phyloP scores from a whole-genome alignment of 1,139 yeast genomes.

The Zygoascus sp. region DNA sequence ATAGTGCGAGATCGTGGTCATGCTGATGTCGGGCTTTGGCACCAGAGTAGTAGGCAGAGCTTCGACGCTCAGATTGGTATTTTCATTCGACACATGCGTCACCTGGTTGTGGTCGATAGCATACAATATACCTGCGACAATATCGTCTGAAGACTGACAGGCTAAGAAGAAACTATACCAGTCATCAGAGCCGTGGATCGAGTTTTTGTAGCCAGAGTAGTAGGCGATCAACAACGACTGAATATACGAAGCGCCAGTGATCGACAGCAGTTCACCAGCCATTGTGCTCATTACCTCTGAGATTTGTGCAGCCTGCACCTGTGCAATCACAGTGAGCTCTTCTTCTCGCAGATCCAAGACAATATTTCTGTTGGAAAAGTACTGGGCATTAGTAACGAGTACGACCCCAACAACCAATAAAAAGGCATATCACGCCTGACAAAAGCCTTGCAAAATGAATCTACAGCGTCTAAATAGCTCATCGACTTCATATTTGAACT shows the following conservation, averaged over 20 bases:
- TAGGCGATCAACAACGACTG: constrained; percentile 28
- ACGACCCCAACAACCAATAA: background rate
- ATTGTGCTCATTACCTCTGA: constrained; percentile 59
- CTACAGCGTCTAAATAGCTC: background rate
- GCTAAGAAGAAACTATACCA: constrained; percentile 22
- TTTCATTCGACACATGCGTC: background rate
- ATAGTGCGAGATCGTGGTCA: constrained; percentile 13
- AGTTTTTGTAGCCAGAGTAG: constrained; percentile 25
- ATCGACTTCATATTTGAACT: background rate
- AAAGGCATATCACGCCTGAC: too few species aligned
- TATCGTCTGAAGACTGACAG: constrained; percentile 27
- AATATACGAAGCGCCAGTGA: constrained; percentile 29
- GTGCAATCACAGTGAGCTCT: constrained; percentile 71
- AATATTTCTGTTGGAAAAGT: constrained; percentile 56
- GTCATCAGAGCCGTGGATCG: constrained; percentile 14
- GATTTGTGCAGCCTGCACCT: constrained; percentile 74
- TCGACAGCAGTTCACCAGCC: constrained; percentile 51
- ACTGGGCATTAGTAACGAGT: constrained; percentile 15
- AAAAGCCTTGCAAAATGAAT: background rate
- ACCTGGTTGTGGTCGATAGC: constrained; percentile 15
- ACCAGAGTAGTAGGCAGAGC: constrained; percentile 4
- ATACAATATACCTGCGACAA: constrained; percentile 26
- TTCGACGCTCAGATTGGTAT: background rate
- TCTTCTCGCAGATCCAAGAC: constrained; percentile 62
- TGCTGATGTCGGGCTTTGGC: constrained; percentile 19